Base-by-base conservation (phyloP, 352 stramenopile genomes). In the Globisporangium perplexum region DNA sequence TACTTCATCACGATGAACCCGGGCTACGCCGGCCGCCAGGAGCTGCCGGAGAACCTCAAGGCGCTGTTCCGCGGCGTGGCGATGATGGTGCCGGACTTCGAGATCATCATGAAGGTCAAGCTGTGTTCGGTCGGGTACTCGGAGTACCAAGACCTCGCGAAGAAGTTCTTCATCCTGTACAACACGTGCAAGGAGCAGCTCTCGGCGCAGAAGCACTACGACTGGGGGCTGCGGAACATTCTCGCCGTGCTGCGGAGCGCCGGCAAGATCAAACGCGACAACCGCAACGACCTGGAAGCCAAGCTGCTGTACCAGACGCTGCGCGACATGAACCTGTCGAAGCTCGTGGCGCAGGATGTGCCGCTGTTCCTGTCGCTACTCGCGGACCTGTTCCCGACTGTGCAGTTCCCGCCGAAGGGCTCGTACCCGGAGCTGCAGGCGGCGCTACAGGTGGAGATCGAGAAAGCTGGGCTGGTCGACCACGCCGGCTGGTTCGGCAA, bases 1-100 rank as follows among this genome's bases (percentile, higher is more conserved):
- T 99, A 98, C 68, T 99, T 99, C 65, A 99, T 99, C 62, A 99
- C 97, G 2, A 99, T 99, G 97, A 99, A 99, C 68, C 96, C 97
- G 5, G 97, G 97, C 48, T 99, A 99, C 62, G 96, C 96, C 47
- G 97, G 96, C 50, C 86, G 97, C 8, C 96, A 99, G 64, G 97
- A 99, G 63, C 71, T 99, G 3, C 97, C 96, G 7, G 97, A 99
- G 69, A 99, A 99, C 63, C 76, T 99, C 10, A 99, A 99, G 68
- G 95, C 94, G 11, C 72, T 97, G 7, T 97, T 97, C 60, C 77
- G 88, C 46, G 79, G 83, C 31, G 86, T 96, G 10, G 84, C 88
- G 5, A 97, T 97, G 88, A 97, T 97, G 88, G 88, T 96, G 15
- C 88, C 88, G 0, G 88, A 97, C 57, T 90, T 90, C 53, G 86